These are phyloP conservation scores for Aphanomyces stellatus DNA, from an alignment of 352 stramenopile genomes.

Conservation along the genomic window DNA sequence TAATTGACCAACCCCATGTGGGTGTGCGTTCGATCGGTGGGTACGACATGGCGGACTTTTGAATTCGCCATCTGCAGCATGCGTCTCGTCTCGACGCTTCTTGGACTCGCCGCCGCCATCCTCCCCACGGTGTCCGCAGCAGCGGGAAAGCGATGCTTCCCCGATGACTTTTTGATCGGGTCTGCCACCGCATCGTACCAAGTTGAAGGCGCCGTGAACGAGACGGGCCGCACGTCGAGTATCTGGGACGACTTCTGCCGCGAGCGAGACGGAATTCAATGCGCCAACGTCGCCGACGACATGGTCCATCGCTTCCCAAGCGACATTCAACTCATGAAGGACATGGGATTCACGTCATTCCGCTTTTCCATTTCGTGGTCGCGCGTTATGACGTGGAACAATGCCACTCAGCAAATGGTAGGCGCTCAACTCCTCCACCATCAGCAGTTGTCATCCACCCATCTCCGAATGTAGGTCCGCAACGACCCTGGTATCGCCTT, in stretches of 20 bases:
- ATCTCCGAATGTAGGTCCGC: no score
- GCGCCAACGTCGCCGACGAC: constrained; percentile 89
- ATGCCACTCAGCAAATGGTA: constrained; percentile 28
- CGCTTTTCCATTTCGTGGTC: constrained; percentile 92
- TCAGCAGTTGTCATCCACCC: no score
- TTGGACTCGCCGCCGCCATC: neutral
- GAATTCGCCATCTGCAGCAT: no score
- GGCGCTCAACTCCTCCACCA: no score
- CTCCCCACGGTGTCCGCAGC: no score
- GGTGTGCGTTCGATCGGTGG: no score
- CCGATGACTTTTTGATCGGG: constrained; percentile 78
- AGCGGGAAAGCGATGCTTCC: constrained; percentile 37
- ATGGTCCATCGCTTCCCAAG: constrained; percentile 86
- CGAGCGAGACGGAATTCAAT: constrained; percentile 56
- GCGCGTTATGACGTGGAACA: constrained; percentile 81
- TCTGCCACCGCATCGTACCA: constrained; percentile 88
- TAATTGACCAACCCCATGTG: neutral
- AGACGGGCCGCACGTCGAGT: constrained; percentile 57
- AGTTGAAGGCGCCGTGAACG: constrained; percentile 86
- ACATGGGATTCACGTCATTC: constrained; percentile 85
- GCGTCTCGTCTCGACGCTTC: neutral
- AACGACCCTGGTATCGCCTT: constrained; percentile 87
- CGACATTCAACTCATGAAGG: constrained; percentile 91
- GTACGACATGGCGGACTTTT: neutral
- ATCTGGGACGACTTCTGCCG: constrained; percentile 94